Evolutionary conservation across 768 basidiomycete species (phyloP).

Genomic region (Gymnopilus dilepis): DNA sequence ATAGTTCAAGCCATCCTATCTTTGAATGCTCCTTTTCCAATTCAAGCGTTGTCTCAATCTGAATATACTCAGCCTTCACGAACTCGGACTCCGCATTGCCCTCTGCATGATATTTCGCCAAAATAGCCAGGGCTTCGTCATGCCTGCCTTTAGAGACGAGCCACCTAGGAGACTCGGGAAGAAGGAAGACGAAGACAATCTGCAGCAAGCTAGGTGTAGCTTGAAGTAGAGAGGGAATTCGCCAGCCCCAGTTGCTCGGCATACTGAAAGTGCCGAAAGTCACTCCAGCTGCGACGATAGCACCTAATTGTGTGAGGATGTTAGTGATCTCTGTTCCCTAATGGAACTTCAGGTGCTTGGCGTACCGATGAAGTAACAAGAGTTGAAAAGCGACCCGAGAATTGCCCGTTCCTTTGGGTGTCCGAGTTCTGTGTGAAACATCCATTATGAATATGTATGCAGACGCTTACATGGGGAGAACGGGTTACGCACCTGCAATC

Average conservation of each 20-base stretch:
- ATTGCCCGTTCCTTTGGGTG: slow-evolving; percentile 74
- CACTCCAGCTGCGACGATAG: slow-evolving; percentile 61
- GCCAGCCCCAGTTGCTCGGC: slow-evolving; percentile 65
- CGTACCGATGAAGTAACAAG: slow-evolving; percentile 62
- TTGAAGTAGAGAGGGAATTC: slow-evolving; percentile 71
- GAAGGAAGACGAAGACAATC: slow-evolving; percentile 56
- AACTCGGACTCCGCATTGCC: slow-evolving; percentile 58
- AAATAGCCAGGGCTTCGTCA: slow-evolving; percentile 50
- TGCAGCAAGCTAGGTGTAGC: slow-evolving; percentile 58
- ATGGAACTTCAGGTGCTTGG: background rate
- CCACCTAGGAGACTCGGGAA: slow-evolving; percentile 73
- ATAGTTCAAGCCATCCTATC: slow-evolving; percentile 51
- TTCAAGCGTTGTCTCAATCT: slow-evolving; percentile 61
- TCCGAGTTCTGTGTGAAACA: slow-evolving; percentile 55
- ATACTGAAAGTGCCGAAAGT: slow-evolving; percentile 72
- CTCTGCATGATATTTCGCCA: slow-evolving; percentile 66
- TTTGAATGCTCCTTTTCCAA: slow-evolving; percentile 53
- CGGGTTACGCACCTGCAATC: slow-evolving; percentile 48
- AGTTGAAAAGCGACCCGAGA: slow-evolving; percentile 66
- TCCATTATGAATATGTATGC: too few relatives aligned
- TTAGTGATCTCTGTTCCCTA: background rate
- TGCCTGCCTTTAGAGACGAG: slow-evolving; percentile 60
- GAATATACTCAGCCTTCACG: slow-evolving; percentile 59
- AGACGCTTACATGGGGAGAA: too few relatives aligned
- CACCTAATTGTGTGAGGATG: slow-evolving; percentile 37